Evolutionary conservation across 805 yeast genomes (phyloP).

Genomic region (Metschnikowia henanensis): DNA sequence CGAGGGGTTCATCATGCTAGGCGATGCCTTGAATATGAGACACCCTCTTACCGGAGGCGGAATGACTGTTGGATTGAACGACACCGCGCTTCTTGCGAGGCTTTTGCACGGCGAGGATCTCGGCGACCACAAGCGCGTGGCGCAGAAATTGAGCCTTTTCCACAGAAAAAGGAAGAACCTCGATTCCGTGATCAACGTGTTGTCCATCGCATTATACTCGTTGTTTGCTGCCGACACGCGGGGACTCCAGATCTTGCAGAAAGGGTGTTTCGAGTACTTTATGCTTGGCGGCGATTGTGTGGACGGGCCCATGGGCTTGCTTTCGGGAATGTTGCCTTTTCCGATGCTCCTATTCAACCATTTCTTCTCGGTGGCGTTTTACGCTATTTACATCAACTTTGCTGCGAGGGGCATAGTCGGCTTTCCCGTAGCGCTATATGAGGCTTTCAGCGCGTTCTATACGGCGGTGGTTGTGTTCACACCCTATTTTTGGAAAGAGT

Average conservation of each 20-base stretch:
- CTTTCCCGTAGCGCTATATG: constrained; percentile 69
- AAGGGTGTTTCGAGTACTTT: constrained; percentile 89
- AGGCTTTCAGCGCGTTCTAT: constrained; percentile 63
- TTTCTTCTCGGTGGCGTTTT: constrained; percentile 88
- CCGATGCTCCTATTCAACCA: constrained; percentile 79
- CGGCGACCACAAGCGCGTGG: constrained; percentile 54
- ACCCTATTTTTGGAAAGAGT: constrained; percentile 66
- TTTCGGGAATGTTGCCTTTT: constrained; percentile 77
- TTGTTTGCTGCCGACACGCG: constrained; percentile 83
- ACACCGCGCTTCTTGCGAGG: constrained; percentile 67
- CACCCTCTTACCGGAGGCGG: constrained; percentile 99
- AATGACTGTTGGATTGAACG: constrained; percentile 96
- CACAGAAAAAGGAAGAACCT: constrained; percentile 75
- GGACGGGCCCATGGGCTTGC: constrained; percentile 74
- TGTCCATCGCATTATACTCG: constrained; percentile 87
- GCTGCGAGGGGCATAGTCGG: constrained; percentile 61
- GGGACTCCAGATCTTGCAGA: constrained; percentile 68
- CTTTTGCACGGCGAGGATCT: constrained; percentile 59
- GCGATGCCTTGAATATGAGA: constrained; percentile 96
- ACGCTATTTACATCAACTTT: constrained; percentile 71
- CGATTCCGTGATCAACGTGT: constrained; percentile 83
- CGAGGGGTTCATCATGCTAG: constrained; percentile 79
- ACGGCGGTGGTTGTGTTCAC: constrained; percentile 80
- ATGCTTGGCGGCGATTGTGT: constrained; percentile 80
- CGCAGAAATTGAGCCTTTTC: constrained; percentile 61